phyloP scores from a whole-genome alignment of 1,284 basidiomycete species.

The Boletus semigastroideus region DNA sequence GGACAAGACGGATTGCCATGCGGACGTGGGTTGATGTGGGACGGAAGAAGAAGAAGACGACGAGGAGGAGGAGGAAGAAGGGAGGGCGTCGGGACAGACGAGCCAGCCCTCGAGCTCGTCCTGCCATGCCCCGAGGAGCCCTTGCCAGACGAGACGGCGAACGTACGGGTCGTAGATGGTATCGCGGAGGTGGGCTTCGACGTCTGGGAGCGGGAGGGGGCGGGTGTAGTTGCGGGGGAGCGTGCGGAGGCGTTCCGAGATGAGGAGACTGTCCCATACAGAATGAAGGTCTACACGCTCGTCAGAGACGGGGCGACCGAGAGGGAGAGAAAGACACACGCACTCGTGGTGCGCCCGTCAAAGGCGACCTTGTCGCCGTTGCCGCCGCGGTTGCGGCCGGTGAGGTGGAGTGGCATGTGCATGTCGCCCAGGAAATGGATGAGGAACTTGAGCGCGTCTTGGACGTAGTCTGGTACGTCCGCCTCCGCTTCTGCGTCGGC shows the following conservation, averaged over 20 bases:
- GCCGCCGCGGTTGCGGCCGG: slow-evolving; percentile 82
- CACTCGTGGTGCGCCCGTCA: slow-evolving; percentile 67
- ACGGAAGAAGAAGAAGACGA: too few relatives aligned
- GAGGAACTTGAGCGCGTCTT: slow-evolving; percentile 77
- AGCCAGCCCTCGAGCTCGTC: slow-evolving; percentile 64
- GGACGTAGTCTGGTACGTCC: slow-evolving; percentile 21
- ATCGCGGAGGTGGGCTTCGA: slow-evolving; percentile 75
- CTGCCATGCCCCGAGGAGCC: slow-evolving; percentile 65
- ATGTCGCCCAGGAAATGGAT: slow-evolving; percentile 90
- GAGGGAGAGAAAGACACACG: neutral
- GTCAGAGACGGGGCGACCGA: too few relatives aligned
- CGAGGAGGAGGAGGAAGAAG: too few relatives aligned
- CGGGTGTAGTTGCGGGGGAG: slow-evolving; percentile 73
- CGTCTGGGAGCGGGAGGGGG: slow-evolving; percentile 60
- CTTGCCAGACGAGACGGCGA: slow-evolving; percentile 84
- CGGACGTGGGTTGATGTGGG: neutral
- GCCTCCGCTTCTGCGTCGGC: slow-evolving; percentile 23
- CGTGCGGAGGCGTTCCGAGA: slow-evolving; percentile 78
- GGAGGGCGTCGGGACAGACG: slow-evolving; percentile 43
- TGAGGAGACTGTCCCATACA: slow-evolving; percentile 82
- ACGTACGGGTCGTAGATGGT: slow-evolving; percentile 89
- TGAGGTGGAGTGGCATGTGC: slow-evolving; percentile 89
- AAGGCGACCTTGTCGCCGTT: slow-evolving; percentile 75
- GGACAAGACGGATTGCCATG: slow-evolving; percentile 31
- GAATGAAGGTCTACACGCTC: slow-evolving; percentile 80